Evolutionary conservation across 2,329 filamentous ascomycete species (phyloP).

Genomic region (Epichloe baconii): DNA sequence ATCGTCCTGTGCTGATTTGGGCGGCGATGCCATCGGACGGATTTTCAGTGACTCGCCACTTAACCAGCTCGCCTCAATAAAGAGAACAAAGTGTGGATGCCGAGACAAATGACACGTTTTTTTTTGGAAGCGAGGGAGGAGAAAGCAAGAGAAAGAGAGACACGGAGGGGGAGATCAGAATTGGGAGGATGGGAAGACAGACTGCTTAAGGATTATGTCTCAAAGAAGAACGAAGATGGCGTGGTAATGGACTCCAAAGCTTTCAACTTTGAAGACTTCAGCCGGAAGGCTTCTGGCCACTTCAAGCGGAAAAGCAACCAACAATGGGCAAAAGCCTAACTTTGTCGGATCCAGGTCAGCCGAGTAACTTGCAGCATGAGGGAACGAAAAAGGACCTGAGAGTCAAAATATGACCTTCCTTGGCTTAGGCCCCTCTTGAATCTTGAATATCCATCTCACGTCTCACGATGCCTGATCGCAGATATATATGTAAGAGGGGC

Average conservation of each 20-base stretch:
- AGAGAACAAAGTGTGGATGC: neutral
- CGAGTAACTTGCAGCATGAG: neutral
- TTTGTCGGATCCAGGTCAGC: neutral
- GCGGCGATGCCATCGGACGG: slow-evolving; percentile 4
- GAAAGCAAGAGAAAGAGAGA: neutral
- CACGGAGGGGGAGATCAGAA: neutral
- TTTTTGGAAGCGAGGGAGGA: neutral
- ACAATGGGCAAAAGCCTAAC: neutral
- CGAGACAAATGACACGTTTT: neutral
- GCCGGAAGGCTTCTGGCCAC: neutral
- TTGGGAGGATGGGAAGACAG: neutral
- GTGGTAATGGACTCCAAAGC: neutral
- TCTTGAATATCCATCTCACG: neutral
- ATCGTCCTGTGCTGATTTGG: slow-evolving; percentile 2
- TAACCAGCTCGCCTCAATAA: neutral
- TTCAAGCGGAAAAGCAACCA: neutral
- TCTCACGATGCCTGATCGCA: neutral
- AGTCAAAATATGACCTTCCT: neutral
- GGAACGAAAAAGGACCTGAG: neutral
- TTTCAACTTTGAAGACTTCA: neutral
- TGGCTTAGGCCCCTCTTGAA: neutral
- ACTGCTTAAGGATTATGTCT: neutral
- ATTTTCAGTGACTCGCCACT: neutral
- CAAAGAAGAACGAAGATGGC: neutral
- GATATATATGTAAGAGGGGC: neutral